Percentiles rank a stretch among this genome's conserved stretches.
phyloP scores from a whole-genome alignment of 2,329 filamentous ascomycete genomes.

The Beauveria pseudobassiana region DNA sequence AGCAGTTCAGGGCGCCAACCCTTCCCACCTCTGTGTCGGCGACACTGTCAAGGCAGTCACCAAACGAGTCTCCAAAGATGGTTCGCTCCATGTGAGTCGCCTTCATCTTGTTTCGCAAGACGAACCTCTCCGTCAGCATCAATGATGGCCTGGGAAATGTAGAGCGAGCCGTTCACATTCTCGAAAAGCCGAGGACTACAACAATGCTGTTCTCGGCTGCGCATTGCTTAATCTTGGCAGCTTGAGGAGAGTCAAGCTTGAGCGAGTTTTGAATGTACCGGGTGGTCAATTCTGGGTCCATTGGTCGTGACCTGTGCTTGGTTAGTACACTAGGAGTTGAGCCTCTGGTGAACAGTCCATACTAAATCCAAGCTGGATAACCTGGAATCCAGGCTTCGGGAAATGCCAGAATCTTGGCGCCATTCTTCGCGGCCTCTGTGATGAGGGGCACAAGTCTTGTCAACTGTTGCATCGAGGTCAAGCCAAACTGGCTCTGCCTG shows the following conservation, averaged over 20 bases:
- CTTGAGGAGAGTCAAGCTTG: conserved; percentile 31
- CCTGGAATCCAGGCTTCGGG: conserved; percentile 47
- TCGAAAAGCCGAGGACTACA: conserved; percentile 38
- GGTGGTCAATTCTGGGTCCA: neutral
- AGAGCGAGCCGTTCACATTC: conserved; percentile 28
- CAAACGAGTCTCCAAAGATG: conserved; percentile 39
- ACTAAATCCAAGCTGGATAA: conserved; percentile 39
- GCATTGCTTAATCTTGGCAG: conserved; percentile 26
- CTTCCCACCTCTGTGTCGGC: conserved; percentile 31
- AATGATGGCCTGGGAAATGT: conserved; percentile 40
- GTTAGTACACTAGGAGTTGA: neutral
- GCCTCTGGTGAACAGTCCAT: neutral
- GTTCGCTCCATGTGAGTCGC: conserved; percentile 46
- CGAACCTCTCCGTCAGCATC: conserved; percentile 31
- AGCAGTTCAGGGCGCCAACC: conserved; percentile 40
- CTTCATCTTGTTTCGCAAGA: conserved; percentile 41
- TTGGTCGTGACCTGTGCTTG: neutral
- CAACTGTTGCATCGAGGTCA: conserved; percentile 17
- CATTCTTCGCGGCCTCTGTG: conserved; percentile 25
- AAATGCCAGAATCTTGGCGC: conserved; percentile 47
- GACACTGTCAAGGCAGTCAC: conserved; percentile 31
- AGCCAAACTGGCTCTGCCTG: conserved; percentile 22
- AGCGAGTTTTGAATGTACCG: conserved; percentile 35
- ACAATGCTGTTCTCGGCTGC: conserved; percentile 30
- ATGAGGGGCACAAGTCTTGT: conserved; percentile 14